phyloP scores from a whole-genome alignment of 257 asterid species.

The Solanum megistacrolobum region DNA sequence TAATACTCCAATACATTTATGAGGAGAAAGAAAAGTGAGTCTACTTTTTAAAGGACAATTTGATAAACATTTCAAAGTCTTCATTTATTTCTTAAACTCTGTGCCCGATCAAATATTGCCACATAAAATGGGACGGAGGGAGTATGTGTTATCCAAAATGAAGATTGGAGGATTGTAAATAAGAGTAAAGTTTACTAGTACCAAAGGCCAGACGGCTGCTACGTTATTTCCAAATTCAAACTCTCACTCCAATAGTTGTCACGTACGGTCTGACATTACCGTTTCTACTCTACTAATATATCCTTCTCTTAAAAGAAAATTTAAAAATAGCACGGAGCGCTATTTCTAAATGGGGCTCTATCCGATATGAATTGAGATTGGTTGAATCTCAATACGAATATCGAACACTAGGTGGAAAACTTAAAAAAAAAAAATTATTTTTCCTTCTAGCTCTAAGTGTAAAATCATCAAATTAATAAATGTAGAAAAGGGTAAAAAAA shows the following conservation, averaged over 20 bases:
- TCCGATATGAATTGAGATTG: fast-evolving
- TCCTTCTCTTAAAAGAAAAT: background rate
- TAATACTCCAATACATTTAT: no score
- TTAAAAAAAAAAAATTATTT: no score
- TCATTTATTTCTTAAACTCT: no score
- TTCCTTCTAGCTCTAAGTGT: background rate
- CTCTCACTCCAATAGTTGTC: background rate
- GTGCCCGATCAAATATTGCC: no score
- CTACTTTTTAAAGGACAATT: no score
- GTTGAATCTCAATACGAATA: no score
- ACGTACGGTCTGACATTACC: background rate
- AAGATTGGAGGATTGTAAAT: background rate
- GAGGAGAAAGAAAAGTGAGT: no score
- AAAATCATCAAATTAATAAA: background rate
- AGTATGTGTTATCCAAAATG: background rate
- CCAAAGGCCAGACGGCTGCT: background rate
- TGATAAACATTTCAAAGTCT: no score
- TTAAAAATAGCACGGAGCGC: background rate
- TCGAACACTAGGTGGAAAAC: background rate
- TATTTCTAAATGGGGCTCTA: no score
- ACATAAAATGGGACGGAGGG: no score
- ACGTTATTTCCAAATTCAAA: background rate
- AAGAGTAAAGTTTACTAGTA: background rate
- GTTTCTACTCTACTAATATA: background rate
- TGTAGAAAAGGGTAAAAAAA: background rate